Percentiles rank a stretch among this genome's conserved stretches.
Conservation (phyloP, 345 rosid genomes). For the Nephelium lappaceum region DNA sequence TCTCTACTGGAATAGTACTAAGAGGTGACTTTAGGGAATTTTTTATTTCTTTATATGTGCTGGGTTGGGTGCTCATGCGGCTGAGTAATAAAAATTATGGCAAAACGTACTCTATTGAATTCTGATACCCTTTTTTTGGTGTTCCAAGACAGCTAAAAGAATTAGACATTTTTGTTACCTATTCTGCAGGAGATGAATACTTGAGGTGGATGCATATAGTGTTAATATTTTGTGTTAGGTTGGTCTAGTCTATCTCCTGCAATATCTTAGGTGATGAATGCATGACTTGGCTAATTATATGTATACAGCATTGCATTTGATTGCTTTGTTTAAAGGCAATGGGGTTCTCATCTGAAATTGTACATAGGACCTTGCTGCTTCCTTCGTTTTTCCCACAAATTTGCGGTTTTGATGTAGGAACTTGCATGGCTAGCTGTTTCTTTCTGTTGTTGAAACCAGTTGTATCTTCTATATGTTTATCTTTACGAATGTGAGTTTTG, state of each 20-base stretch:
- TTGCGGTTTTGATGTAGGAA: not conserved
- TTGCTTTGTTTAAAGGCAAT: not conserved
- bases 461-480: not conserved
- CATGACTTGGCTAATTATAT: conserved; percentile 1
- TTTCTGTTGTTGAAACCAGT: not conserved
- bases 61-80: not conserved
- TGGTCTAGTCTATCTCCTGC: not conserved
- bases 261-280: not conserved
- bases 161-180: not conserved
- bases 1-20: not conserved
- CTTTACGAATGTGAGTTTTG: not conserved
- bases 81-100: not conserved
- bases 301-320: not conserved
- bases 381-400: not conserved
- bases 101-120: not conserved
- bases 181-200: conserved; percentile 5
- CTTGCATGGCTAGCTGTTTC: not conserved
- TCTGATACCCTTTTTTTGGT: not conserved
- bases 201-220: not conserved
- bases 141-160: conserved; percentile 2
- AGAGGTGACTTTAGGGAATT: not conserved
- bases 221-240: not conserved
- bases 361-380: not conserved
- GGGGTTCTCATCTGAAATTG: not conserved
- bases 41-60: conserved; percentile 2